These are phyloP conservation scores for Fragilaria crotonensis DNA, from an alignment of 108 stramenopile genomes.

Conservation along the genomic window DNA sequence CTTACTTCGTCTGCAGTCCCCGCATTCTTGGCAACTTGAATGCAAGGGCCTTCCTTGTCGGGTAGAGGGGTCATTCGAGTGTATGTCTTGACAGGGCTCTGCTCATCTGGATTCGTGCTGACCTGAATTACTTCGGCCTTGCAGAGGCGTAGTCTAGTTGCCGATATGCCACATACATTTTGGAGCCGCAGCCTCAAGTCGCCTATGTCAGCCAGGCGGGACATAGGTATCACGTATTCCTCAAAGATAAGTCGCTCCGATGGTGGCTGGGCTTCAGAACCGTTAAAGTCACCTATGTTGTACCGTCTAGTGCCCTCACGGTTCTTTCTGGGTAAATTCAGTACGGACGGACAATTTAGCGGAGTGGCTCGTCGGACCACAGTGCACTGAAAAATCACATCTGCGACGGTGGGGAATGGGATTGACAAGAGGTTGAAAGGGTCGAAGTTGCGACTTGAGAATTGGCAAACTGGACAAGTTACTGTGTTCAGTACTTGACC, in stretches of 20 bases:
- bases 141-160: slow-evolving; percentile 41
- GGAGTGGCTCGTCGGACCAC: slow-evolving; percentile 71
- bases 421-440: slow-evolving; percentile 89
- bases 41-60: slow-evolving; percentile 80
- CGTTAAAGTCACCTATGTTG: slow-evolving; percentile 6
- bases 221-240: slow-evolving; percentile 71
- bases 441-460: slow-evolving; percentile 86
- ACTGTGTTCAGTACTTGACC: slow-evolving; percentile 78
- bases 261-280: slow-evolving; percentile 31
- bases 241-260: slow-evolving; percentile 61
- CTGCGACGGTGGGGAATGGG: slow-evolving; percentile 85
- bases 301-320: slow-evolving; percentile 22
- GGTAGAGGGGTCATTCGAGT: slow-evolving; percentile 47
- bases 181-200: slow-evolving; percentile 76
- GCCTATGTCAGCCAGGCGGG: slow-evolving; percentile 74
- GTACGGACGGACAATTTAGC: slow-evolving; percentile 56
- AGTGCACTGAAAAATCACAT: slow-evolving; percentile 71
- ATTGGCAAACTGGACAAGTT: slow-evolving; percentile 77
- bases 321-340: slow-evolving; percentile 29
- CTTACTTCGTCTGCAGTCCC: slow-evolving; percentile 31
- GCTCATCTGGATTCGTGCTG: slow-evolving; percentile 25
- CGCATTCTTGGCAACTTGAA: slow-evolving; percentile 33
- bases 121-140: slow-evolving; percentile 44
- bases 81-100: slow-evolving; percentile 22
- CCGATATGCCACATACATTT: slow-evolving; percentile 65